Evolutionary conservation across 495 filamentous ascomycete genomes (phyloP), one percentile per base, ranked within the genome.

Genomic region (Podospora appendiculata): DNA sequence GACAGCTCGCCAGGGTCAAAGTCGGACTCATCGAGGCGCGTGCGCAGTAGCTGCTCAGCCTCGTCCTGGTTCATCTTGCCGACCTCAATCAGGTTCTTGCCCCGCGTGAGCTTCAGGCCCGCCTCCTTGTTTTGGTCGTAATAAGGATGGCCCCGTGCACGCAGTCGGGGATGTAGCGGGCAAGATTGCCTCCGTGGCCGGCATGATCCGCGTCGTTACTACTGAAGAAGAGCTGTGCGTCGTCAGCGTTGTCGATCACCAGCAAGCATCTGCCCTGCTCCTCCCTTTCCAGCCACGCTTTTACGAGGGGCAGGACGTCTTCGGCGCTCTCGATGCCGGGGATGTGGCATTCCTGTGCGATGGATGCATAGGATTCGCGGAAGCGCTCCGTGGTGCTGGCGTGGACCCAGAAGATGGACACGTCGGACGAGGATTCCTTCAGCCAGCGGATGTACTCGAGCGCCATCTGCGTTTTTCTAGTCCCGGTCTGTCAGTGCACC

Each of bases 381-480:
- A 78, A 75, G 38, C 69, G 54, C 13, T 66, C 59, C n/a, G 52
- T 45, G 53, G 45, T 72, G 52, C 65, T 67, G 8, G 64, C 71
- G 47, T 71, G 62, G 13, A 77, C 59, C 78, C 70, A 80, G 55
- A 80, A 74, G 7, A 79, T 58, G 47, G 61, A 70, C 0, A 57
- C 55, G 11, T 68, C 60, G 4, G 73, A 69, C n/a, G 54, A 49
- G 7, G 48, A 19, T 16, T 70, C 57, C 50, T 59, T 52, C 8
- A 68, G 63, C 42, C 66, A 65, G 63, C 75, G 77, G 6, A 60
- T 62, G 50, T 72, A 75, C 51, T 75, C 74, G 42, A 83, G 72
- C 1, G 79, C 77, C 43, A 80, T 71, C 51, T 81, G 75, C 1
- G 75, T 75, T 66, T 81, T 82, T 10, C 74, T 79, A 25, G 25